Percentiles rank a stretch among this genome's conserved stretches.
phyloP scores from a whole-genome alignment of 2,329 filamentous ascomycete species.

The Fusarium caatingaense region DNA sequence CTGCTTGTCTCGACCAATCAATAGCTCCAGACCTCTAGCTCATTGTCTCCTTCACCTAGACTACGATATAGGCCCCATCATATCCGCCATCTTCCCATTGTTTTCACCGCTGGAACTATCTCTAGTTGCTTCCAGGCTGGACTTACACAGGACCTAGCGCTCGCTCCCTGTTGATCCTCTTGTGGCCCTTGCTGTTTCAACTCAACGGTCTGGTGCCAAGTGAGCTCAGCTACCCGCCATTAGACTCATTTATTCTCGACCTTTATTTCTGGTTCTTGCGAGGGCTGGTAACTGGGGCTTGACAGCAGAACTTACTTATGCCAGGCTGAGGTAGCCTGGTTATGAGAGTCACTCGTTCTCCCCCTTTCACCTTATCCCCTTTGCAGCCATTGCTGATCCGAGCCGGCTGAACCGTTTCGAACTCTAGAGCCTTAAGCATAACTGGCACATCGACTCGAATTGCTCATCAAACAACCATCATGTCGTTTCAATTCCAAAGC shows the following conservation, averaged over 20 bases:
- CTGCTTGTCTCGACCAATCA: slow-evolving; percentile 29
- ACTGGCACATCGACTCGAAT: background rate
- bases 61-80: slow-evolving; percentile 21
- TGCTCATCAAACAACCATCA: slow-evolving; percentile 13
- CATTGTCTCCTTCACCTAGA: slow-evolving; percentile 16
- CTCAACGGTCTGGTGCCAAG: slow-evolving; percentile 3
- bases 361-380: slow-evolving; percentile 8
- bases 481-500: slow-evolving; percentile 45
- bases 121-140: slow-evolving; percentile 5
- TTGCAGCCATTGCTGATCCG: slow-evolving; percentile 5
- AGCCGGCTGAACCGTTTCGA: background rate
- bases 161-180: slow-evolving; percentile 15
- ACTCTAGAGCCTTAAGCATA: background rate
- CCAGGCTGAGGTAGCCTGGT: slow-evolving; percentile 8
- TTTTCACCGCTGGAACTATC: slow-evolving; percentile 20
- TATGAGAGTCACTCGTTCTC: slow-evolving; percentile 17
- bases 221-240: slow-evolving; percentile 14
- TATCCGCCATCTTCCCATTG: slow-evolving; percentile 9
- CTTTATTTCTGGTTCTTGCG: slow-evolving; percentile 6
- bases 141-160: background rate
- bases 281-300: slow-evolving; percentile 8
- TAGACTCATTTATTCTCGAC: slow-evolving; percentile 1
- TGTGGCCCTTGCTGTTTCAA: slow-evolving; percentile 18
- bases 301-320: background rate
- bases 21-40: slow-evolving; percentile 5